Evolutionary conservation across 2,329 filamentous ascomycete genomes (phyloP), one percentile per base, ranked within the genome.

Genomic region (Torrubiella hemipterigena): DNA sequence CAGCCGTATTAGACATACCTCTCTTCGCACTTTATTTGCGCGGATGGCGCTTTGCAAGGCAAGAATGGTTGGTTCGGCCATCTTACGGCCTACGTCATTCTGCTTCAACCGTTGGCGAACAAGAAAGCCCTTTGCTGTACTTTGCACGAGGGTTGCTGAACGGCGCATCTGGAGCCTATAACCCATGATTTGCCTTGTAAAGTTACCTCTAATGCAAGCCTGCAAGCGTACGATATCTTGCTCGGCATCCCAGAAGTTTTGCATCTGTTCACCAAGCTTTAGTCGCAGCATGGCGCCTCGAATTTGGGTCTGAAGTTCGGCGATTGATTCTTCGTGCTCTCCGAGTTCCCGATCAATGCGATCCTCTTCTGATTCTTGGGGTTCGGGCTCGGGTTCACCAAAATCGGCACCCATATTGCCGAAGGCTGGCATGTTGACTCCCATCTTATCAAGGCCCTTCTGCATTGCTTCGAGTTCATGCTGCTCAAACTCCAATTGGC

Each of bases 391-490:
- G 2, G 78, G 75, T 6, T 89, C 80, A 22, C 85, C 86, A 63
- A 98, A 95, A 49, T 91, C 89, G 40, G 86, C 89, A 30, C 87
- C 81, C 82, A 98, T 96, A 37, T 87, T 93, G 33, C 86, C 86
- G 61, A 98, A 98, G 61, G 85, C 94, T 23, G 91, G 91, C 86
- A 98, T 95, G 48, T 74, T 93, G 41, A 89, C 73, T 33, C 93
- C 93, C 40, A 93, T 78, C 56, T 91, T 93, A 61, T 98, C 91
- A 27, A 98, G 73, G 28, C 91, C 91, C 50, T 94, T 95, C 50
- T 98, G 91, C 59, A 87, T 94, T 38, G 86, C 85, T 56, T 98
- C 91, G 17, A 98, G 69, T 51, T 98, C 93, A 60, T 96, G 89
- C 48, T 96, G 85, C 49, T 95, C 91, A 47, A 98, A 98, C 51